Conservation (phyloP, 1,139 yeast species). For the Candida sp. region DNA sequence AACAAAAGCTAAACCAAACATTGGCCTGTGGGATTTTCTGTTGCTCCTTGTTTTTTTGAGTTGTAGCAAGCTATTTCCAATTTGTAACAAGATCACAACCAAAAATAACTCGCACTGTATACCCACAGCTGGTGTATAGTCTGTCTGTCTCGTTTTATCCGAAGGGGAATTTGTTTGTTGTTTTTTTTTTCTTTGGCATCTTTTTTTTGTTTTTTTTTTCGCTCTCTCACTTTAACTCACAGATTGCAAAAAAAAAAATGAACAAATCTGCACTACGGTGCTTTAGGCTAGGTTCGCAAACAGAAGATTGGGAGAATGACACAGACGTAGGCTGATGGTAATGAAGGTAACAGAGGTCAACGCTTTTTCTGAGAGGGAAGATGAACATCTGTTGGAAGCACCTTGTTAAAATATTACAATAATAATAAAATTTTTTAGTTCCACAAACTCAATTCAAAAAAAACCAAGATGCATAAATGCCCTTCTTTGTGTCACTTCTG, state of each 20-base stretch:
- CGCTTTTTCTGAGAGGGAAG: too few species aligned
- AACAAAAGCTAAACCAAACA: neutral
- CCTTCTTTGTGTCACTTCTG: neutral
- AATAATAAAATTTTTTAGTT: neutral
- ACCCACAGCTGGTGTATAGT: neutral
- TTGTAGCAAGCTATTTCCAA: neutral
- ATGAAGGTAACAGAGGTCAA: too few species aligned
- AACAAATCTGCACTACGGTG: neutral
- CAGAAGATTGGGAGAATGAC: neutral
- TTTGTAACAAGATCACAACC: neutral
- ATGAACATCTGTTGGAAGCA: neutral
- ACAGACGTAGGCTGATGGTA: too few species aligned
- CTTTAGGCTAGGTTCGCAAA: neutral
- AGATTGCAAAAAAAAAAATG: neutral
- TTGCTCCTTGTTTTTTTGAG: neutral
- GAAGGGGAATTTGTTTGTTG: neutral
- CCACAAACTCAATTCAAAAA: neutral
- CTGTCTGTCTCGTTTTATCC: neutral
- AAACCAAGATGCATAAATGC: conserved; percentile 1
- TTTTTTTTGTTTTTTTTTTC: neutral
- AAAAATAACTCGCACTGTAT: neutral
- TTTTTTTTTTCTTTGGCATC: neutral
- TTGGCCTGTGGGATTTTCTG: neutral
- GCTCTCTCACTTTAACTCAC: neutral
- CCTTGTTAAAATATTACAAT: neutral